Evolutionary conservation across 352 stramenopile species (phyloP), one percentile per base, ranked within the genome.

Genomic region (Phytopythium delawarense): DNA sequence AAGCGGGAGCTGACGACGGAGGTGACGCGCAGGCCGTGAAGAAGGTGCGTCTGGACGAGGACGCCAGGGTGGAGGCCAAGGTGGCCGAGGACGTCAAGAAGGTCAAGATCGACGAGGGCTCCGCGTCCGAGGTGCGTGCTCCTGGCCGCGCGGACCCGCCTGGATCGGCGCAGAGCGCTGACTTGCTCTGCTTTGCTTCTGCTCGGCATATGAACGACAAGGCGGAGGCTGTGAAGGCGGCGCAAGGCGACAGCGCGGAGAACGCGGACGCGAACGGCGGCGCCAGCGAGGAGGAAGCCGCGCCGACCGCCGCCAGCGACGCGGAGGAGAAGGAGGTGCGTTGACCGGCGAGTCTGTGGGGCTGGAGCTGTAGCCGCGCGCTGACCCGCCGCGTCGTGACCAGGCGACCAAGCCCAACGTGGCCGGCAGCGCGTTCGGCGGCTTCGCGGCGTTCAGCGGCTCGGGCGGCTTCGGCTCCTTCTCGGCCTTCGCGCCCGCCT

Each of bases 41-140:
- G 74, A 85, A 83, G 63, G 76, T 85, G 72, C 71, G 76, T 16
- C 72, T 83, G 4, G 76, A 80, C 57, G 74, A 75, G 52, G 69
- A 82, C 61, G 69, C 69, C 40, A 76, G 76, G 42, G 71, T 84
- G 50, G 69, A 82, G 58, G 69, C 69, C 39, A 79, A 76, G 42
- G 71, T 86, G 50, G 69, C 74, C 8, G 75, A 84, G 42, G 62
- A 78, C 62, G 77, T 86, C 15, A 79, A 77, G 61, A 74, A 70
- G 66, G 64, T 72, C 28, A 78, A 66, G 65, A 80, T 77, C 49
- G 61, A 78, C 59, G 69, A 80, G 37, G 58, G 70, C 49, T 59
- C 65, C 6, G 28, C 46, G 8, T n/a, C 42, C 4, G 28, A 53
- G 40, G 56, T 52, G 42, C 30, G 40, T 53, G 11, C 12, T n/a